Base-by-base conservation (phyloP, 345 rosid species). In the Adansonia digitata region DNA sequence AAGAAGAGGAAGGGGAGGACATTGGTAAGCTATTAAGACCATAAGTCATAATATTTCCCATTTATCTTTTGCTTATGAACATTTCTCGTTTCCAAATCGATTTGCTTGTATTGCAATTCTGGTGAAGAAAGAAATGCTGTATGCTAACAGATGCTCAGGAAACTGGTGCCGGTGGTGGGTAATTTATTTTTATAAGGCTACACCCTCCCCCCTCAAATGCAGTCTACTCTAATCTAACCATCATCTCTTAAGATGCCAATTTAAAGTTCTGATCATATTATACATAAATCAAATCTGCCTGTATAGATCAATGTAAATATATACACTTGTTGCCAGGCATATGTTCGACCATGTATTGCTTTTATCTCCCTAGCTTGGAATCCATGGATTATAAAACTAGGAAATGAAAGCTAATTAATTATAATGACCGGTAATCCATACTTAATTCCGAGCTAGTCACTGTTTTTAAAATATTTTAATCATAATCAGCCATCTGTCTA, bases 1-100 rank as follows among this genome's bases (percentile, higher is more conserved):
- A 94, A 91, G 87, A 92, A 90, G 81, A 92, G 88, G 84, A 94
- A 89, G 87, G 91, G 85, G 86, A 75, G 48, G 64, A 53, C 37
- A 1, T 75, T 84, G 78, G 92, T 89, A 77, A 10, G 77, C 39
- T 22, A 24, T 69, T 5, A 40, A 69, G 75, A 49, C 72, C 51
- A 39, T 3, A 29, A n/a, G n/a, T 56, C 61, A 56, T 24, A 56
- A 18, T 13, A 18, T 45, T 37, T n/a, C 14, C 69, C 57, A 60
- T 39, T 34, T 34, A 27, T 2, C n/a, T n/a, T 69, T 9, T 15
- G 5, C 62, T 74, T 51, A 56, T 31, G n/a, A 64, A 56, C 62
- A 31, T 1, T 31, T 4, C 2, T 56, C 34, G 4, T 74, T 61
- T 22, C 71, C 27, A 73, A 72, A 64, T 62, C 75, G 12, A 71